Evolutionary conservation across 1,284 basidiomycete genomes (phyloP), one percentile per base, ranked within the genome.

Genomic region (Hymenochaete sp.): DNA sequence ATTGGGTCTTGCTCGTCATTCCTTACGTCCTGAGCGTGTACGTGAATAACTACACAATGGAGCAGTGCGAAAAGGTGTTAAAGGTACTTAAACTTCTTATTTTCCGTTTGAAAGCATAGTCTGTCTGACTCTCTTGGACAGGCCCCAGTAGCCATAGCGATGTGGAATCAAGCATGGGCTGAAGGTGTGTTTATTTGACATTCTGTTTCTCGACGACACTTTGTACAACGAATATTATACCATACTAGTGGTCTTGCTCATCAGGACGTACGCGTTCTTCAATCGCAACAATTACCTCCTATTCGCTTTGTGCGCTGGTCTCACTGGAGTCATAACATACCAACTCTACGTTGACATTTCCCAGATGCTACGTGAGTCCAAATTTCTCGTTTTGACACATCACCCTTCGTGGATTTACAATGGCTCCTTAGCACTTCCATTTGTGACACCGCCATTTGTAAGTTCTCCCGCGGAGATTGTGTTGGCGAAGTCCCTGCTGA

Each of bases 91-190:
- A 35, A 35, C 4, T 6, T 16, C 47, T 57, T 39, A n/a, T 45
- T 11, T 39, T 24, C 43, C 47, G 42, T 36, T 22, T n/a, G 18
- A 24, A 14, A 48, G 50, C 44, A 50, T 45, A 19, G 45, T 32
- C 25, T 25, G 37, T 38, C 49, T 43, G 28, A 48, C 26, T 43
- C 35, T 14, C 43, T 38, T 31, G 47, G 43, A 35, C 51, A 85
- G 82, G 75, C 83, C 42, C 82, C 82, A 3, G 82, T 86, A 38
- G 76, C 77, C 8, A 68, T 86, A 40, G 82, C 82, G 22, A 80
- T 85, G 75, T 87, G 83, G 82, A 87, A 87, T 56, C 84, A 87
- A 71, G 80, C 84, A 44, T 77, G 79, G 36, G 82, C 83, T 36
- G 81, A 87, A 67, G 75, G 79, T 79, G 24, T 35, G 36, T n/a